Evolutionary conservation across 768 basidiomycete genomes (phyloP).

Genomic region (Agaricus bisporus): DNA sequence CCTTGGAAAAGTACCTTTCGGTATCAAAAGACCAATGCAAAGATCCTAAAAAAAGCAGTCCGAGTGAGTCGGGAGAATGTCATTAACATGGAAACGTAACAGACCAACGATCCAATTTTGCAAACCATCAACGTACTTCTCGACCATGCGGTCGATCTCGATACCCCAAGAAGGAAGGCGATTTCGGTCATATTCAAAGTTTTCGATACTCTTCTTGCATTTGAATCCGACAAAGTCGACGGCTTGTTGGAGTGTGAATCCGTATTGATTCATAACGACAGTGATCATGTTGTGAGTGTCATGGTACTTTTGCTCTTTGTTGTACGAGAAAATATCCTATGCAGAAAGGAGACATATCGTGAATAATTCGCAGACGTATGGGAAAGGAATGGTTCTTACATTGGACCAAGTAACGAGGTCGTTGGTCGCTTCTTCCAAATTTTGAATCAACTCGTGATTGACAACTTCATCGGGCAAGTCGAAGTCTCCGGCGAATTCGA

Average conservation of each 20-base stretch:
- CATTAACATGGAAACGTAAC: constrained; percentile 10
- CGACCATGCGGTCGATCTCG: constrained; percentile 51
- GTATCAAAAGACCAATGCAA: no score
- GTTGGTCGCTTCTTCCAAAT: constrained; percentile 65
- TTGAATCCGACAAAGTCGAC: constrained; percentile 58
- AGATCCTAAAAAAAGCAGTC: no score
- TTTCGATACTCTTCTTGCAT: constrained; percentile 47
- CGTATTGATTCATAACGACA: constrained; percentile 57
- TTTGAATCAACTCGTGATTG: constrained; percentile 53
- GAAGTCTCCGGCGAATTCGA: constrained; percentile 67
- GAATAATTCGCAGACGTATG: neutral
- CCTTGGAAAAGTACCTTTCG: no score
- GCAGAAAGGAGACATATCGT: neutral
- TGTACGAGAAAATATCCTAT: constrained; percentile 73
- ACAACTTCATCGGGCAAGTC: constrained; percentile 68
- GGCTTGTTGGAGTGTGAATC: constrained; percentile 51
- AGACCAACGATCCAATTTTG: constrained; percentile 64
- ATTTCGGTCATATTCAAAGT: constrained; percentile 41
- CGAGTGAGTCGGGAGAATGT: neutral
- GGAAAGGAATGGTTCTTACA: constrained; percentile 31
- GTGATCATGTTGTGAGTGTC: constrained; percentile 71
- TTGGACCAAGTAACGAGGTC: constrained; percentile 82
- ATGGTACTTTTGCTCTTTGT: constrained; percentile 62
- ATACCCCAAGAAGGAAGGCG: constrained; percentile 56
- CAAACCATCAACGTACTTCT: constrained; percentile 51